phyloP scores from a whole-genome alignment of 371 early-diverging fungal species.

The Rhizopus microsporus region DNA sequence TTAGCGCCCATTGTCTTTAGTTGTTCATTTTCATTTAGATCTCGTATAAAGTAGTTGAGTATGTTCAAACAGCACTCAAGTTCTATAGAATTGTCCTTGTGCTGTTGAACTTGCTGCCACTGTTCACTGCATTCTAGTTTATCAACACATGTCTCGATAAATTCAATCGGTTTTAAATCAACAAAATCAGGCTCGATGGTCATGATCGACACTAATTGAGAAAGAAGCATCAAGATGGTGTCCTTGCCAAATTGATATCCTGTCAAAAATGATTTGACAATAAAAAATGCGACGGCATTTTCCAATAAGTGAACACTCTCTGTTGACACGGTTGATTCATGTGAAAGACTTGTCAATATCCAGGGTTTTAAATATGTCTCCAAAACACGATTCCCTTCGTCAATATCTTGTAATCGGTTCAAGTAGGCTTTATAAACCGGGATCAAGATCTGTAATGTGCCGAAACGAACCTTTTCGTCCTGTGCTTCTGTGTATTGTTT shows the following conservation, averaged over 20 bases:
- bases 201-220: slow-evolving; percentile 37
- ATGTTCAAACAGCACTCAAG: slow-evolving; percentile 44
- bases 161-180: slow-evolving; percentile 41
- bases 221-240: slow-evolving; percentile 21
- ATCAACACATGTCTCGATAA: slow-evolving; percentile 21
- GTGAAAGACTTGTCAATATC: slow-evolving; percentile 31
- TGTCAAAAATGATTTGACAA: slow-evolving; percentile 25
- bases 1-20: neutral
- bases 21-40: slow-evolving; percentile 26
- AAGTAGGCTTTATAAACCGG: slow-evolving; percentile 44
- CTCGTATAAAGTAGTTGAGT: slow-evolving; percentile 30
- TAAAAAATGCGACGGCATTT: slow-evolving; percentile 32
- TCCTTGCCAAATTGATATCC: slow-evolving; percentile 21
- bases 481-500: slow-evolving; percentile 30
- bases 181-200: slow-evolving; percentile 49
- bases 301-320: slow-evolving; percentile 39
- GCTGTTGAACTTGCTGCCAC: slow-evolving; percentile 18
- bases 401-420: slow-evolving; percentile 14
- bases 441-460: slow-evolving; percentile 43
- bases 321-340: slow-evolving; percentile 41
- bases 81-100: slow-evolving; percentile 19
- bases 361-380: slow-evolving; percentile 31
- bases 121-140: slow-evolving; percentile 1
- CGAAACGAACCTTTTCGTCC: slow-evolving; percentile 45
- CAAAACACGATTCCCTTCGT: slow-evolving; percentile 25